phyloP scores from a whole-genome alignment of 1,139 yeast genomes.

The Fermentozyma sake region DNA sequence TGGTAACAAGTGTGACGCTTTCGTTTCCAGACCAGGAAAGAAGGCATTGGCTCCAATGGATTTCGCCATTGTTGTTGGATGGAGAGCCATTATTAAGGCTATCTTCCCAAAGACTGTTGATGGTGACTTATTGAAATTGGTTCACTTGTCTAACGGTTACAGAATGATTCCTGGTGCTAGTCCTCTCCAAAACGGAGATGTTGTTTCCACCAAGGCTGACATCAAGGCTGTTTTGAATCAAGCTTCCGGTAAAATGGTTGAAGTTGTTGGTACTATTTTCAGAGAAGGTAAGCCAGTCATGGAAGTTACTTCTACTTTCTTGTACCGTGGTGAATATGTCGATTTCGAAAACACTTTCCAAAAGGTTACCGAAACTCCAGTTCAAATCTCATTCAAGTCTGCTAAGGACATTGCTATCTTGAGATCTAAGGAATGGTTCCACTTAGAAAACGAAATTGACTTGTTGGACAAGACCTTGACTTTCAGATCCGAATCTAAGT shows the following conservation, averaged over 20 bases:
- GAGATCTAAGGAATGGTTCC: constrained; percentile 97
- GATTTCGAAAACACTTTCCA: constrained; percentile 94
- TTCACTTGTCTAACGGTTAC: constrained; percentile 93
- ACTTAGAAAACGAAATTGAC: constrained; percentile 65
- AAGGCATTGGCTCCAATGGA: constrained; percentile 95
- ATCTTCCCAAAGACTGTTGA: constrained; percentile 95
- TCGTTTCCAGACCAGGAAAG: constrained; percentile 84
- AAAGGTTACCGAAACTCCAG: constrained; percentile 82
- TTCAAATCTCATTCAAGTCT: constrained; percentile 66
- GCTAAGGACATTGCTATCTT: constrained; percentile 91
- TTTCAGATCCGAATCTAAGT: constrained; percentile 84
- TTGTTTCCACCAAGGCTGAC: constrained; percentile 76
- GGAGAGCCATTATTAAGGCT: constrained; percentile 97
- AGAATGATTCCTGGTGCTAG: constrained; percentile 89
- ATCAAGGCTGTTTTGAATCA: constrained; percentile 87
- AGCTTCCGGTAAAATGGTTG: constrained; percentile 92
- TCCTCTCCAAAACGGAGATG: constrained; percentile 86
- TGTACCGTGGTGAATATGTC: constrained; percentile 86
- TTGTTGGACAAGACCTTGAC: constrained; percentile 77
- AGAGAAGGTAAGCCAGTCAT: constrained; percentile 67
- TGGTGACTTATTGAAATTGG: constrained; percentile 91
- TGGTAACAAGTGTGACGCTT: constrained; percentile 95
- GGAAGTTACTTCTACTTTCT: constrained; percentile 94
- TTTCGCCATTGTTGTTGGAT: constrained; percentile 96
- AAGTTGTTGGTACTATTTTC: constrained; percentile 84